Percentiles rank a stretch among this genome's conserved stretches.
phyloP scores from a whole-genome alignment of 768 basidiomycete species.

The Cystofilobasidium ferigula region DNA sequence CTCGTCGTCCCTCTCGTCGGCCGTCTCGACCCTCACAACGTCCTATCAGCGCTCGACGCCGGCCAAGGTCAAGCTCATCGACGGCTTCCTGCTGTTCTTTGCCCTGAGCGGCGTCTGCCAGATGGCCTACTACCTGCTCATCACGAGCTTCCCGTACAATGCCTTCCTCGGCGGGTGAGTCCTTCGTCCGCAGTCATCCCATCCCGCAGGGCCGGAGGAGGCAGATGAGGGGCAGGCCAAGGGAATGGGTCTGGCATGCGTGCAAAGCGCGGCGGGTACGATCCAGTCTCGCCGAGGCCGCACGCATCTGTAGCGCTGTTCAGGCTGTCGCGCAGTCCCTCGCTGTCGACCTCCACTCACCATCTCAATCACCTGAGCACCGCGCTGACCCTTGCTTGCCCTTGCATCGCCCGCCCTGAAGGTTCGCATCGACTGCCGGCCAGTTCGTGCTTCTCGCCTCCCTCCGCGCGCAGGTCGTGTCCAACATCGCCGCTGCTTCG shows the following conservation, averaged over 20 bases:
- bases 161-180: conserved; percentile 90
- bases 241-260: too few relatives aligned
- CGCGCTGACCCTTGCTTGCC: background rate
- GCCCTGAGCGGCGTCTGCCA: conserved; percentile 81
- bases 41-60: conserved; percentile 69
- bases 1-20: conserved; percentile 15
- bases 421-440: conserved; percentile 84
- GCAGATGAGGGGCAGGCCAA: too few relatives aligned
- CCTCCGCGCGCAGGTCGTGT: conserved; percentile 82
- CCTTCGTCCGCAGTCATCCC: background rate
- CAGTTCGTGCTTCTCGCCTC: conserved; percentile 94
- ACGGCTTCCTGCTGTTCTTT: conserved; percentile 81
- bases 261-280: too few relatives aligned
- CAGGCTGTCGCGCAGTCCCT: too few relatives aligned
- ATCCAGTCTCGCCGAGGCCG: too few relatives aligned
- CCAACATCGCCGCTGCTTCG: conserved; percentile 38
- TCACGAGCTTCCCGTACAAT: conserved; percentile 93
- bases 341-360: background rate
- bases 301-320: too few relatives aligned
- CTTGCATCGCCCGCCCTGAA: conserved; percentile 34
- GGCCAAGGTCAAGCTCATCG: conserved; percentile 81
- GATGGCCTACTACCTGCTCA: conserved; percentile 79
- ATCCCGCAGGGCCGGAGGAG: too few relatives aligned
- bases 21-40: conserved; percentile 50
- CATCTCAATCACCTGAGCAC: background rate